These are phyloP conservation scores for Flaveria linearis DNA, from an alignment of 129 eudicot species.

Conservation along the genomic window DNA sequence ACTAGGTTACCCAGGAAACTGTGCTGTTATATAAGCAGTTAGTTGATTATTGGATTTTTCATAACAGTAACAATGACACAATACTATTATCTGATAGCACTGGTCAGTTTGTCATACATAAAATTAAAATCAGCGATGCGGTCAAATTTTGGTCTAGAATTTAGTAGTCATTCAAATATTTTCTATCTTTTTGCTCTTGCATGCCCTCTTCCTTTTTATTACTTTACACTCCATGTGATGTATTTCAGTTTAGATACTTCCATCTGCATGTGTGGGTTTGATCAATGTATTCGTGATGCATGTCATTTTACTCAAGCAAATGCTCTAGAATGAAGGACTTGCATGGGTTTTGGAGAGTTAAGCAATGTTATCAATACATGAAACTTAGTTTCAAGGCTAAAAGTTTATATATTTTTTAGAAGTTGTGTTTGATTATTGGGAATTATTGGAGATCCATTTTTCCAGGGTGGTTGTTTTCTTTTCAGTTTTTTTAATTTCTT, in stretches of 20 bases:
- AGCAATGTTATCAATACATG: neutral
- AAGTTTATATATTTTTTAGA: neutral
- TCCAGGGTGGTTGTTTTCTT: too few species aligned
- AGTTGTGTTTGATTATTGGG: neutral
- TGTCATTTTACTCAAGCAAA: neutral
- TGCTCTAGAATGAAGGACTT: neutral
- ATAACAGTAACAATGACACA: neutral
- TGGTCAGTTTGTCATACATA: neutral
- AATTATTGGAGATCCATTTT: neutral
- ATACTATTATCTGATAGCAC: neutral
- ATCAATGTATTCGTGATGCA: neutral
- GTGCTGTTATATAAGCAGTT: neutral
- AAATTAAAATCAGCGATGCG: neutral
- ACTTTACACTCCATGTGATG: neutral
- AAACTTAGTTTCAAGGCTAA: neutral
- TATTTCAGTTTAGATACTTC: neutral
- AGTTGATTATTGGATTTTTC: neutral
- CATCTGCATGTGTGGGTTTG: neutral
- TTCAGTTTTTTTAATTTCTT: too few species aligned
- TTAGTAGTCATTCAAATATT: neutral
- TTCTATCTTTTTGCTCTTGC: slow-evolving; percentile 4
- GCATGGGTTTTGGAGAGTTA: neutral
- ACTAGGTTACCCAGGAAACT: slow-evolving; percentile 12
- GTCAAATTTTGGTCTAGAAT: slow-evolving; percentile 3
- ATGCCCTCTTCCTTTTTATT: neutral